Conservation (phyloP, 73 alveolate genomes). For the Breviolum minutum region DNA sequence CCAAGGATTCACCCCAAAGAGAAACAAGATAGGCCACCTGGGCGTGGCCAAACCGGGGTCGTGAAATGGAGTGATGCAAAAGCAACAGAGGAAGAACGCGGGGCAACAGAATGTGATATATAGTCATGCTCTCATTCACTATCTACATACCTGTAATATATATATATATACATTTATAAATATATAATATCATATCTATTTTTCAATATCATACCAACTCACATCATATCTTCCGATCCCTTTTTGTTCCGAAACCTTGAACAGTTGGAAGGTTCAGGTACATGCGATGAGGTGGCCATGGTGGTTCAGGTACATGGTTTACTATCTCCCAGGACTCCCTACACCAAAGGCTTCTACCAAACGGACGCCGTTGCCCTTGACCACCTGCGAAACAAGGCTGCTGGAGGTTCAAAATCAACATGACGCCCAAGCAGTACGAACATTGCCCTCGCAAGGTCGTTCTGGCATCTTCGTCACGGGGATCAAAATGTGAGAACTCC, state of each 20-base stretch:
- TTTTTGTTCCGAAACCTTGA: too few relatives aligned
- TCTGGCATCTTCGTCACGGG: too few relatives aligned
- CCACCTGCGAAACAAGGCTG: not conserved
- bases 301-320: too few relatives aligned
- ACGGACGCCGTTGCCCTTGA: slow-evolving; percentile 21
- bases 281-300: too few relatives aligned
- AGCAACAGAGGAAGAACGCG: not conserved
- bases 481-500: too few relatives aligned
- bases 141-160: not conserved
- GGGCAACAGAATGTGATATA: not conserved
- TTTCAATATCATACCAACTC: not conserved
- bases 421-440: too few relatives aligned
- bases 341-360: slow-evolving; percentile 29
- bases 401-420: too few relatives aligned
- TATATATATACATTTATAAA: not conserved
- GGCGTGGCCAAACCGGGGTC: not conserved
- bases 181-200: not conserved
- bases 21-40: slow-evolving; percentile 28
- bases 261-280: too few relatives aligned
- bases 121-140: not conserved
- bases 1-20: slow-evolving; percentile 69
- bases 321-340: not conserved
- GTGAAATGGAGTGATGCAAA: not conserved
- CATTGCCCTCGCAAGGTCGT: too few relatives aligned
- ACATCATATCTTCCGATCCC: not conserved